Evolutionary conservation across 805 yeast species (phyloP).

Genomic region (Zygotorulaspora florentina): DNA sequence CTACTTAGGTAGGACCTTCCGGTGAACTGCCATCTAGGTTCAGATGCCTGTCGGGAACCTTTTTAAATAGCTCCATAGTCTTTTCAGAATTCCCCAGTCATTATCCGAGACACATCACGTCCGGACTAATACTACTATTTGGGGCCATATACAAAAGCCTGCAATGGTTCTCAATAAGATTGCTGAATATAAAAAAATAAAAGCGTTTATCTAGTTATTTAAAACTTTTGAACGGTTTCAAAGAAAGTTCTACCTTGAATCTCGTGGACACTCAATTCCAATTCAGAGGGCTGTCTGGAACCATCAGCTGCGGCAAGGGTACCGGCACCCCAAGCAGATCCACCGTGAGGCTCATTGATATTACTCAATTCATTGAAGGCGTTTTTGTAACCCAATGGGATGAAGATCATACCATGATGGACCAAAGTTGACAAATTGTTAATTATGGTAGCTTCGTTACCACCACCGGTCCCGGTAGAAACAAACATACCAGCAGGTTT

Average conservation of each 20-base stretch:
- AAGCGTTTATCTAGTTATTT: conserved; percentile 1
- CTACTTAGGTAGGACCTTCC: too few relatives aligned
- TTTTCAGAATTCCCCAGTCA: too few relatives aligned
- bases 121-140: too few relatives aligned
- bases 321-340: conserved; percentile 87
- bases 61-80: too few relatives aligned
- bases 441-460: conserved; percentile 69
- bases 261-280: conserved; percentile 60
- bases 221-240: conserved; percentile 38
- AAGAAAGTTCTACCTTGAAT: conserved; percentile 67
- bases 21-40: too few relatives aligned
- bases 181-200: not conserved
- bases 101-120: too few relatives aligned
- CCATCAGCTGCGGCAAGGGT: conserved; percentile 74
- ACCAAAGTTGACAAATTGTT: conserved; percentile 60
- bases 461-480: conserved; percentile 79
- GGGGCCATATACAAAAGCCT: too few relatives aligned
- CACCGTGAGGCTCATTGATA: conserved; percentile 68
- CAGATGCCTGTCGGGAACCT: too few relatives aligned
- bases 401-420: conserved; percentile 77
- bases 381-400: conserved; percentile 71
- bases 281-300: conserved; percentile 58
- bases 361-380: conserved; percentile 51
- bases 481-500: conserved; percentile 72
- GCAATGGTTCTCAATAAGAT: too few relatives aligned